Evolutionary conservation across 768 basidiomycete genomes (phyloP), one percentile per base, ranked within the genome.

Genomic region (Lentinula edodes): DNA sequence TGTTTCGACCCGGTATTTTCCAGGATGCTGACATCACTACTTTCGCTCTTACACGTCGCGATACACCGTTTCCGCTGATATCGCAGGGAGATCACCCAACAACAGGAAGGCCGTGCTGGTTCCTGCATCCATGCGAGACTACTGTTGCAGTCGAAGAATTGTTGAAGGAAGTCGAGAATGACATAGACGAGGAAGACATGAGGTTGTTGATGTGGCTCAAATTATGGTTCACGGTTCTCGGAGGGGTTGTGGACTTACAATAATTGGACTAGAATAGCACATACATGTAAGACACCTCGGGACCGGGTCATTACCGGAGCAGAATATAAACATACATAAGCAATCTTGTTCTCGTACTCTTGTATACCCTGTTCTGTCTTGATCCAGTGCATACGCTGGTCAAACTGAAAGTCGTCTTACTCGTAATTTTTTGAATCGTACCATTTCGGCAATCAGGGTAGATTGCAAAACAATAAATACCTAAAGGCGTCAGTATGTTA

Each of bases 11-110:
- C 13, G 70, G 76, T 58, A 73, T 76, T 15, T 73, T 84, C 20
- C 73, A 77, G 6, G 73, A 75, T 13, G 71, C 80, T 28, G 73
- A 82, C 38, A 67, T 69, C 6, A 84, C 86, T 16, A 67, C 80
- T 12, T 90, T 81, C 68, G 84, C 83, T 18, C 71, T 91, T 45
- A 80, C 80, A 23, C 71, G 75, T 8, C 78, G 80, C 1, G 72
- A 70, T 12, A 78, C 83, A 1, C 71, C 83, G 5, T 89, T 93
- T 67, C 91, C 94, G 9, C 71, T 95, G 20, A 74, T 96, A 9
- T 91, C 93, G 12, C 91, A 93, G 66, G 90, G 90, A 8, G 94
- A 96, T 61, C 94, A 95, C 67, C 94, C 93, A 0, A 84, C 80
- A 5, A 77, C 90, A 35, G 88, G 86, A 20, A 83, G 76, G 2